Percentiles rank a stretch among this genome's conserved stretches.
Evolutionary conservation across 495 filamentous ascomycete species (phyloP).

Genomic region (Diplogelasinospora grovesii): DNA sequence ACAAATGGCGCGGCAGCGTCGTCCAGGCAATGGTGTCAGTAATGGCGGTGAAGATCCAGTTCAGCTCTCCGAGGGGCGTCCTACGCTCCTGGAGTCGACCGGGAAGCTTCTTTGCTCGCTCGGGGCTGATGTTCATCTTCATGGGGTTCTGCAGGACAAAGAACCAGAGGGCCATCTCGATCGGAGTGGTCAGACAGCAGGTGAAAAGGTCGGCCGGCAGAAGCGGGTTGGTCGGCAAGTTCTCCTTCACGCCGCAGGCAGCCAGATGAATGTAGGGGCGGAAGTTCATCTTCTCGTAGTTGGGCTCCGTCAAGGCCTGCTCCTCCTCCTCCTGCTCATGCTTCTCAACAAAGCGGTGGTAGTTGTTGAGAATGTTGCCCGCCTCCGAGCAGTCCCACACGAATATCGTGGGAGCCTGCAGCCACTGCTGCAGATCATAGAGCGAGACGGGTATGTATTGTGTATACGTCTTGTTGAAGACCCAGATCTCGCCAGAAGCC

Average conservation of each 20-base stretch:
- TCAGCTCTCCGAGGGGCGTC: conserved; percentile 90
- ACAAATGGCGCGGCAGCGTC: conserved; percentile 75
- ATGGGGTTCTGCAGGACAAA: conserved; percentile 91
- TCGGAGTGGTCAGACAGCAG: conserved; percentile 90
- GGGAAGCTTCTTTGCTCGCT: conserved; percentile 73
- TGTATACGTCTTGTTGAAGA: conserved; percentile 97
- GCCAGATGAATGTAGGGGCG: conserved; percentile 82
- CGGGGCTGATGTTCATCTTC: conserved; percentile 63
- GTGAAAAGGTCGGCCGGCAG: conserved; percentile 95
- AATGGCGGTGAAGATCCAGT: conserved; percentile 99
- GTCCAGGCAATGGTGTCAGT: conserved; percentile 99
- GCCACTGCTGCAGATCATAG: conserved; percentile 93
- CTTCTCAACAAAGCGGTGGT: conserved; percentile 88
- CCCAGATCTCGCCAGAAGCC: conserved; percentile 95
- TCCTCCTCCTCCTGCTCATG: conserved; percentile 82
- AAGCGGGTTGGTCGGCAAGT: conserved; percentile 91
- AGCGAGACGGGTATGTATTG: conserved; percentile 97
- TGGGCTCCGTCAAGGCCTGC: conserved; percentile 61
- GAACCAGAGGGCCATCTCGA: conserved; percentile 92
- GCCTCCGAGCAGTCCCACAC: conserved; percentile 97
- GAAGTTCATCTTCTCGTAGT: conserved; percentile 58
- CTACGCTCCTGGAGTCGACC: conserved; percentile 86
- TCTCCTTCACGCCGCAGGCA: conserved; percentile 82
- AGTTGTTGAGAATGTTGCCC: conserved; percentile 90
- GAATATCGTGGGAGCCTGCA: conserved; percentile 90